Base-by-base conservation (phyloP, 345 rosid genomes). In the Garcia nutans region DNA sequence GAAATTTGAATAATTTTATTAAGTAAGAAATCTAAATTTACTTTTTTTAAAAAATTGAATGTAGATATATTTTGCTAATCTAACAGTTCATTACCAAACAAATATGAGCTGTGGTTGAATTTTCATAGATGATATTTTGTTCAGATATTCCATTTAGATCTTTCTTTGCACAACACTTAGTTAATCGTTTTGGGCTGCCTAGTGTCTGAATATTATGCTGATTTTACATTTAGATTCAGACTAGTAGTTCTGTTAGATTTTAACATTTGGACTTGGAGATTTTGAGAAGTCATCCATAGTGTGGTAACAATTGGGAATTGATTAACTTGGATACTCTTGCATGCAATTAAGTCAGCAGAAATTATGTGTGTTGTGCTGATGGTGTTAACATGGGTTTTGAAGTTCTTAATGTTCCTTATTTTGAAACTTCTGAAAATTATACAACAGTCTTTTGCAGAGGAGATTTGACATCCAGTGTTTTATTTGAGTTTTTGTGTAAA, bases 81-180 rank as follows among this genome's bases (percentile, higher is more conserved):
- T 37, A 17, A 66, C 52, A 12, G 12, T 16, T 74, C 8, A 41
- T 56, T 74, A 1, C 19, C 41, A 45, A 28, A 52, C n/a, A 41
- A 1, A 2, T 72, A 17, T 24, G 28, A 49, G 41, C 9, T 28
- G 2, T 10, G 22, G 24, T 16, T 24, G 66, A 13, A 45, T 63
- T 49, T 31, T 31, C 54, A 10, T 2, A 0, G 23, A n/a, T 37
- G 60, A 31, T 61, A 17, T 19, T 17, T 73, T 62, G 24, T 26
- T 6, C n/a, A 24, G 17, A 62, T 16, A 41, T 55, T 13, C 13
- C 62, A 19, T 41, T 8, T 33, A 10, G 71, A 65, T 74, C 77
- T 65, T 65, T 74, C 54, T n/a, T 63, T 55, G 65, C 42, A 31
- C 41, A 68, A 15, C 68, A n/a, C 5, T 26, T 56, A 24, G 50